Evolutionary conservation across 352 stramenopile species (phyloP), one percentile per base, ranked within the genome.

Genomic region (Globisporangium radiosum): DNA sequence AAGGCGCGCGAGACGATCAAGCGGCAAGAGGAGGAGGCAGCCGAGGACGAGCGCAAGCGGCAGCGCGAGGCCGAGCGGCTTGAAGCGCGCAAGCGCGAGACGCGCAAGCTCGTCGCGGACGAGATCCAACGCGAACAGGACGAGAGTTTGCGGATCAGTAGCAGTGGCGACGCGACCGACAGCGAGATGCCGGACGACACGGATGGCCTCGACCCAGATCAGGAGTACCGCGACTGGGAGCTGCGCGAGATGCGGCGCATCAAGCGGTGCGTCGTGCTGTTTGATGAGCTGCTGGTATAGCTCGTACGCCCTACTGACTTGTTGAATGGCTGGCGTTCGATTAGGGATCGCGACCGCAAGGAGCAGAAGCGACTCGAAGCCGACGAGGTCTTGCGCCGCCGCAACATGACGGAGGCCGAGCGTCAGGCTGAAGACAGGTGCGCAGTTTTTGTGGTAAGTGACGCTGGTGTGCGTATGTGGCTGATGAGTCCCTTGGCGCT

Each of bases 341-440:
- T 2, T 47, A 94, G 85, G 56, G 89, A 98, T 36, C 87, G 79
- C 5, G 88, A 97, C 60, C 71, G 75, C 25, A 85, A 87, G 39
- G 78, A 96, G 64, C 64, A 90, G 59, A 71, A 70, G 15, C 75
- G 86, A 42, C 79, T 85, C 33, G 94, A 99, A 64, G 77, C 78
- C 10, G 71, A 84, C 44, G 96, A 99, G 66, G 92, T 92, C 10
- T 54, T 82, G 50, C 82, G 87, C 7, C 72, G 89, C 43, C 84
- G 90, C n/a, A 92, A 94, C 47, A 81, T 99, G 81, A 99, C 97
- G 38, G 94, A 98, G 59, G 96, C 98, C 64, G 95, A 99, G 72
- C 81, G 94, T 8, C 69, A 85, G 9, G 69, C 83, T 25, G 95
- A 99, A 68, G 96, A 99, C 65, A 78, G 76, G 68, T 90, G 67